phyloP scores from a whole-genome alignment of 805 yeast species.

The Scheffersomyces stipitis region DNA sequence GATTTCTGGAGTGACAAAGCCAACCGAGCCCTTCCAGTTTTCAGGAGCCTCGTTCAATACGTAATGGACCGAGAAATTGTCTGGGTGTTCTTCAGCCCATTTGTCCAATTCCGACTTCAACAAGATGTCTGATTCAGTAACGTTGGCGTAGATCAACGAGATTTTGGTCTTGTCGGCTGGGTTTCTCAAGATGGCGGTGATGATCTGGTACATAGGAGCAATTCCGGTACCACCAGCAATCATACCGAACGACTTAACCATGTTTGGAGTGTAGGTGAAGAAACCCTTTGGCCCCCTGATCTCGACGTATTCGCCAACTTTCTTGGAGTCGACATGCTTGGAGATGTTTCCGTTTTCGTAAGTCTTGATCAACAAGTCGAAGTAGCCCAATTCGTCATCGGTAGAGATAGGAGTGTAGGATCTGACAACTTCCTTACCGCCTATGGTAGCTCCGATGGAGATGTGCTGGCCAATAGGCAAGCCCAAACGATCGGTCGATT shows the following conservation, averaged over 20 bases:
- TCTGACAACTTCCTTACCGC: slow-evolving; percentile 78
- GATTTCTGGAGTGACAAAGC: slow-evolving; percentile 77
- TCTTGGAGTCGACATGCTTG: slow-evolving; percentile 64
- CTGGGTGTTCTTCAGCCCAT: slow-evolving; percentile 55
- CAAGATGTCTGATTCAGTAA: slow-evolving; percentile 74
- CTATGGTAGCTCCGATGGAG: slow-evolving; percentile 70
- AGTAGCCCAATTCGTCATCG: slow-evolving; percentile 75
- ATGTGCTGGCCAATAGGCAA: slow-evolving; percentile 95
- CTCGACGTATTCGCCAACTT: slow-evolving; percentile 74
- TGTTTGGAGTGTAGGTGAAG: slow-evolving; percentile 78
- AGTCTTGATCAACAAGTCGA: slow-evolving; percentile 82
- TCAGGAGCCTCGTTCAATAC: slow-evolving; percentile 73
- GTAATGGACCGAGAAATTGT: slow-evolving; percentile 64
- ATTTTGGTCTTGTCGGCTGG: slow-evolving; percentile 79
- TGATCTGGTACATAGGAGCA: slow-evolving; percentile 92
- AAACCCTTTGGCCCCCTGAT: slow-evolving; percentile 92
- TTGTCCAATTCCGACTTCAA: slow-evolving; percentile 77
- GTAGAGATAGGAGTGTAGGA: slow-evolving; percentile 89
- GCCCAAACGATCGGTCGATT: slow-evolving; percentile 71
- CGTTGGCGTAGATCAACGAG: slow-evolving; percentile 77
- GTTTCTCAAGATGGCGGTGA: slow-evolving; percentile 74
- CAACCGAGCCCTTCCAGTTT: slow-evolving; percentile 74
- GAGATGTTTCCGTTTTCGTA: slow-evolving; percentile 87
- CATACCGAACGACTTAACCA: slow-evolving; percentile 76
- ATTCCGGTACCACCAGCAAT: slow-evolving; percentile 97